These are phyloP conservation scores for Colletotrichum sp. DNA, from an alignment of 2,329 filamentous ascomycete genomes.

Conservation along the genomic window DNA sequence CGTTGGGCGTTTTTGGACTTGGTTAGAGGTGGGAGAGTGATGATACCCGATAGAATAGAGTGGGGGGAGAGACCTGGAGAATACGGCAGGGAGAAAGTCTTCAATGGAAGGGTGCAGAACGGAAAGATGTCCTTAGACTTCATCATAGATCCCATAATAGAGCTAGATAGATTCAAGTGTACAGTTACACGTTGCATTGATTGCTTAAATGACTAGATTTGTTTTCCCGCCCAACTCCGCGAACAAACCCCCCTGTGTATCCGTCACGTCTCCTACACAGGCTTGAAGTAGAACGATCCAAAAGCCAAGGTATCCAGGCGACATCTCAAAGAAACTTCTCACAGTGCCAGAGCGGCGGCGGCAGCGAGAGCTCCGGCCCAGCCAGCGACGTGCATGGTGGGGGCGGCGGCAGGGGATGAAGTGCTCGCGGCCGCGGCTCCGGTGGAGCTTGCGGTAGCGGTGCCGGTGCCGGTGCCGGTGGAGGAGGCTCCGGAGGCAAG, in stretches of 20 bases:
- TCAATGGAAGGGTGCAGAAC: background rate
- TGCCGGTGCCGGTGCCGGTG: too few relatives aligned
- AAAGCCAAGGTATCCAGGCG: background rate
- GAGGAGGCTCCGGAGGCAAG: too few relatives aligned
- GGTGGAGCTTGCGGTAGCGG: background rate
- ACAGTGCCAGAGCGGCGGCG: slow-evolving; percentile 34
- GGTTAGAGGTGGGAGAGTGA: slow-evolving; percentile 30
- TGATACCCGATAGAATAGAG: slow-evolving; percentile 13
- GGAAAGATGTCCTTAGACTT: background rate
- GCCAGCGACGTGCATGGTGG: slow-evolving; percentile 27
- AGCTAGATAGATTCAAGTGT: background rate
- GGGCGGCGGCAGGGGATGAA: slow-evolving; percentile 25
- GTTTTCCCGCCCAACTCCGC: background rate
- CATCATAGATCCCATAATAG: background rate
- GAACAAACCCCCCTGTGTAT: background rate
- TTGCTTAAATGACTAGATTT: background rate
- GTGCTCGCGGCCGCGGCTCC: slow-evolving; percentile 14
- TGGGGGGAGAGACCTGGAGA: background rate
- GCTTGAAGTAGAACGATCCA: background rate
- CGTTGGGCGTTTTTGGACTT: slow-evolving; percentile 53
- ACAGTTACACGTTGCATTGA: background rate
- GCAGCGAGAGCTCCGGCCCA: slow-evolving; percentile 34
- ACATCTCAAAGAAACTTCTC: background rate
- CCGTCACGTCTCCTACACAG: background rate
- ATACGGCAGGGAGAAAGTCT: background rate